Conservation (phyloP, 768 basidiomycete species). For the Neoboletus brunneissimus region DNA sequence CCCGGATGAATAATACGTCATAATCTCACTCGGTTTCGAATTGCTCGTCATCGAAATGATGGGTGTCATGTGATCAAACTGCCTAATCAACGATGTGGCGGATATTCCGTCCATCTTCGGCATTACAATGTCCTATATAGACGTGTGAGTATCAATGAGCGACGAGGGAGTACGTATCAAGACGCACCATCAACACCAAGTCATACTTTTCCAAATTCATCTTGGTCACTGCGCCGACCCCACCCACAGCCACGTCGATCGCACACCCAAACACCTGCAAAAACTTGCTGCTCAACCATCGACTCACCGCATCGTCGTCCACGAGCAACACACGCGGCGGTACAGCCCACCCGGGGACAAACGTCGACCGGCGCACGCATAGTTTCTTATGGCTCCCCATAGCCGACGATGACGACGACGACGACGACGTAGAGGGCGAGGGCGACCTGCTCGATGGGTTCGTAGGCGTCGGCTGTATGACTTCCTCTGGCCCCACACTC, state of each 20-base stretch:
- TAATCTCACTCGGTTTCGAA: conserved; percentile 88
- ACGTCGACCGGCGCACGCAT: conserved; percentile 71
- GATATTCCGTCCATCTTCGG: conserved; percentile 83
- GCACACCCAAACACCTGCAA: conserved; percentile 93
- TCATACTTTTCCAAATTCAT: conserved; percentile 98
- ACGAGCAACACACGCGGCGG: conserved; percentile 90
- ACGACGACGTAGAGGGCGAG: conserved; percentile 12
- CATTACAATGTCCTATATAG: conserved; percentile 87
- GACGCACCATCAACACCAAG: conserved; percentile 85
- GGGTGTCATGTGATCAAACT: conserved; percentile 93
- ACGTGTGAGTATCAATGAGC: not conserved
- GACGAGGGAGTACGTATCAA: not conserved
- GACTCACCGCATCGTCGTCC: conserved; percentile 91
- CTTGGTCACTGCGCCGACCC: conserved; percentile 87
- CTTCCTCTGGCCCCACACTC: conserved; percentile 35
- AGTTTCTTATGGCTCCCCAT: conserved; percentile 41
- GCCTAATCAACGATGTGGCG: conserved; percentile 89
- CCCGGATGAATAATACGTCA: conserved; percentile 70
- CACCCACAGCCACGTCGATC: conserved; percentile 93
- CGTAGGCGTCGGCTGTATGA: conserved; percentile 40
- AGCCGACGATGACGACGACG: conserved; percentile 6
- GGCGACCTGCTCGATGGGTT: conserved; percentile 19
- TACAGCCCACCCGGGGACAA: conserved; percentile 88
- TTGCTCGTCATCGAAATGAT: conserved; percentile 99
- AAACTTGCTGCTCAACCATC: conserved; percentile 88